Evolutionary conservation across 2,329 filamentous ascomycete species (phyloP), one percentile per base, ranked within the genome.

Genomic region (Aureobasidium leucospermi): DNA sequence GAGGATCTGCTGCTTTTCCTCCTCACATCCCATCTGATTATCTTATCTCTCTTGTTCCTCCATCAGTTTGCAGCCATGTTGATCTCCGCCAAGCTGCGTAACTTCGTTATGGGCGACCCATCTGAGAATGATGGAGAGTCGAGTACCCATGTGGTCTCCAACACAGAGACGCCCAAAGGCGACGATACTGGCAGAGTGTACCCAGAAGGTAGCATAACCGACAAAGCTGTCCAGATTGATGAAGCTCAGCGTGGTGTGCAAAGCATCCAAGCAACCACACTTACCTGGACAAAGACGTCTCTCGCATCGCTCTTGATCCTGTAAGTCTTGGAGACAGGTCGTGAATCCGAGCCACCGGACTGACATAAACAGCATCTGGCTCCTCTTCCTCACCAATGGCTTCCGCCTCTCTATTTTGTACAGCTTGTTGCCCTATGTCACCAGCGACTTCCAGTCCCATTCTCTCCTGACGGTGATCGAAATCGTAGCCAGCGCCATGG

Each of bases 401-500:
- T 65, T 79, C 38, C 71, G 77, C 60, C 67, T 75, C 58, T 69
- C 70, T 51, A 69, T 73, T 43, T 71, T 76, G 52, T 64, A 67
- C 47, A 71, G 72, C 6, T 62, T 75, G 46, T 69, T 69, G 4
- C 67, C 70, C 3, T 75, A 69, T 58, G 75, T 79, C 60, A 81
- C 80, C 34, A 81, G 77, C 65, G 74, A 72, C 31, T 85, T 79
- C 62, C 65, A 74, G 36, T 69, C 73, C 1, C 82, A 85, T 65
- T 82, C 81, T 0, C 72, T 84, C 23, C 74, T 80, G 1, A 75
- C 79, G 1, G 76, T 81, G 1, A 79, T 81, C 11, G 73, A 73
- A 51, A 80, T 86, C 61, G 75, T 86, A n/a, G 73, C 81, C 10
- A 76, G 73, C 61, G 72, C 82, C 29, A 79, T 85, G 41, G 73